Evolutionary conservation across 129 eudicot genomes (phyloP).

Genomic region (Centella asiatica): DNA sequence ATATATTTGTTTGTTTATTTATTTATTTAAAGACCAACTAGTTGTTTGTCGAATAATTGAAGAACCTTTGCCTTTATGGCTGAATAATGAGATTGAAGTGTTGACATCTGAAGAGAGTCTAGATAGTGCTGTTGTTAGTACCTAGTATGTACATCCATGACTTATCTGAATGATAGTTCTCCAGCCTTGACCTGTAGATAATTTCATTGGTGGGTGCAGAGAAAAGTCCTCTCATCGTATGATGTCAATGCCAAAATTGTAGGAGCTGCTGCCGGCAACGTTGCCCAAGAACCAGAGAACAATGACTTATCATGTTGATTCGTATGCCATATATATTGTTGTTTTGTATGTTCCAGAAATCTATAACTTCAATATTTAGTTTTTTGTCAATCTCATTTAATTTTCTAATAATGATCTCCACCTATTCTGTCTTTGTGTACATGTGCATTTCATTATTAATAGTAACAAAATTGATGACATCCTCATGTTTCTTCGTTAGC

Average conservation of each 20-base stretch:
- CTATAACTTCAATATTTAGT: background rate
- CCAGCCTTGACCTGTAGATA: conserved; percentile 33
- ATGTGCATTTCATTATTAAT: background rate
- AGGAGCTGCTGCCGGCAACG: conserved; percentile 48
- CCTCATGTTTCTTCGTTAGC: conserved; percentile 18
- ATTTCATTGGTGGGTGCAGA: conserved; percentile 60
- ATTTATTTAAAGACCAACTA: too few relatives aligned
- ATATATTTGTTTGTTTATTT: too few relatives aligned
- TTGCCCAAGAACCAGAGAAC: conserved; percentile 44
- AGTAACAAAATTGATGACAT: background rate
- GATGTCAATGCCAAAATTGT: conserved; percentile 45
- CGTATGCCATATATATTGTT: conserved; percentile 29
- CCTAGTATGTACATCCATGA: conserved; percentile 19
- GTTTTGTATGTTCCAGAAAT: conserved; percentile 27
- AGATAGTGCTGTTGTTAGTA: background rate
- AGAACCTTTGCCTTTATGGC: background rate
- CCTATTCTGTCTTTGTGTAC: background rate
- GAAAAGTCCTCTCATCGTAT: conserved; percentile 57
- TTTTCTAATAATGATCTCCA: background rate
- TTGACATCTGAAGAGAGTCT: background rate
- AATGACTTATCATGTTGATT: conserved; percentile 38
- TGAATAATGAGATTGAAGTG: background rate
- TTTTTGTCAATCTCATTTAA: background rate
- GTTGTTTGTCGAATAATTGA: background rate
- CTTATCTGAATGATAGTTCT: conserved; percentile 10